These are phyloP conservation scores for Babesia ovata DNA, from an alignment of 169 alveolate genomes.

Conservation along the genomic window DNA sequence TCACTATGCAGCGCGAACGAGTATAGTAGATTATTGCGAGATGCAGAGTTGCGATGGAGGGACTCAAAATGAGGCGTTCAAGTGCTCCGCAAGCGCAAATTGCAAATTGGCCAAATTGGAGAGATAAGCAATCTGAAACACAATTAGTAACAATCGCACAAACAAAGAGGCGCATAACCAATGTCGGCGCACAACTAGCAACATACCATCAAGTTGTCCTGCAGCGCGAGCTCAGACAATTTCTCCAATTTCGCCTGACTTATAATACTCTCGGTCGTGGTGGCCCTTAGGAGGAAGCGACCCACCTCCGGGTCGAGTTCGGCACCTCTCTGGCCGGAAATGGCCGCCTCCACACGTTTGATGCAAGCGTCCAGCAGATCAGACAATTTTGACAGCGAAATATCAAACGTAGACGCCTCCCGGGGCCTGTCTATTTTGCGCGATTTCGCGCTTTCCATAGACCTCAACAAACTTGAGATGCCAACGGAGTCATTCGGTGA, in stretches of 20 bases:
- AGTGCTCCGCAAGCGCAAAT: conserved; percentile 84
- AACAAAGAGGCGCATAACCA: no score
- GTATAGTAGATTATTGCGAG: conserved; percentile 18
- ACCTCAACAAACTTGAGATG: conserved; percentile 38
- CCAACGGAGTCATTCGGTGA: conserved; percentile 75
- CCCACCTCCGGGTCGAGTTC: conserved; percentile 82
- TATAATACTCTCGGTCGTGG: conserved; percentile 74
- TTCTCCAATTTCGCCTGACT: conserved; percentile 78
- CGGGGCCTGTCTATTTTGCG: conserved; percentile 49
- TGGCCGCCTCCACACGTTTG: conserved; percentile 52
- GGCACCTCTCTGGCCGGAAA: conserved; percentile 39
- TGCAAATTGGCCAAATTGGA: conserved; percentile 80
- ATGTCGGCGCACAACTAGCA: not conserved
- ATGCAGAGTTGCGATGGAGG: conserved; percentile 47
- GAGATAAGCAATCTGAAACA: conserved; percentile 68
- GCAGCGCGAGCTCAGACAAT: conserved; percentile 81
- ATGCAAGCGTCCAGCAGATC: conserved; percentile 57
- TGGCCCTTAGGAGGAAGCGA: conserved; percentile 78
- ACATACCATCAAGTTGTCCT: conserved; percentile 83
- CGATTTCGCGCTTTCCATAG: conserved; percentile 58
- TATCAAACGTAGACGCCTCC: conserved; percentile 37
- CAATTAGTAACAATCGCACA: not conserved
- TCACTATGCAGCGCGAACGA: conserved; percentile 37
- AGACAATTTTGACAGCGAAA: conserved; percentile 33
- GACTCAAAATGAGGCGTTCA: conserved; percentile 78